Base-by-base conservation (phyloP, 257 asterid species). In the Fraxinus anomala region DNA sequence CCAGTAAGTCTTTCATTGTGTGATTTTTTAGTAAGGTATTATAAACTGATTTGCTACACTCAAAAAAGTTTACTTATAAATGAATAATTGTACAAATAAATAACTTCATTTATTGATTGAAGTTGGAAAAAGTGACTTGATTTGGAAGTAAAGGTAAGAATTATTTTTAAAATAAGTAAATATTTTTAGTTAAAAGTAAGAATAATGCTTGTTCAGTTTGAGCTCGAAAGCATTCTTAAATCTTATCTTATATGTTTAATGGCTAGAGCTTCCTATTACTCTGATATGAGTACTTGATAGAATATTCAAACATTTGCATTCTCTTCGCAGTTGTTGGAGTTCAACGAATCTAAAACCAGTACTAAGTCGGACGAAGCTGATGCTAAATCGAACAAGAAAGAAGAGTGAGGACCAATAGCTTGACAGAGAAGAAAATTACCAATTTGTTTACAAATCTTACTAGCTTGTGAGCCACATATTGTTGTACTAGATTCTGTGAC, bases 1-100 rank as follows among this genome's bases (percentile, higher is more conserved):
- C 93, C 89, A 54, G 98, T 93, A 85, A 79, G 98, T 84, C 12
- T 56, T 34, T 76, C 68, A 16, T 37, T 26, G 34, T 39, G 34
- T 70, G 51, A 17, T 5, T 51, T 17, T 4, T 16, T 17, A 14
- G 5, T 17, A 23, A 51, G 2, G 63, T 51, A 49, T 13, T 3
- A 51, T 44, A 17, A 0, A 51, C 24, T 17, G 51, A 44, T 44
- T 47, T 4, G 56, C 56, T 4, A 47, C 14, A 0, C 56, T 47
- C 6, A 40, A 47, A 14, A 14, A 14, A 47, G n/a, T 14, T 47
- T 14, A 47, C 56, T 47, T 14, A 14, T 0, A 47, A 14, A 19
- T 47, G 54, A 47, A 47, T 47, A 47, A 10, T 47, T 14, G 6
- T 47, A 12, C 4, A 47, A 14, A 47, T 14, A 11, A 40, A 2